Conservation (phyloP, 495 filamentous ascomycete genomes). For the Elaphomyces granulatus region DNA sequence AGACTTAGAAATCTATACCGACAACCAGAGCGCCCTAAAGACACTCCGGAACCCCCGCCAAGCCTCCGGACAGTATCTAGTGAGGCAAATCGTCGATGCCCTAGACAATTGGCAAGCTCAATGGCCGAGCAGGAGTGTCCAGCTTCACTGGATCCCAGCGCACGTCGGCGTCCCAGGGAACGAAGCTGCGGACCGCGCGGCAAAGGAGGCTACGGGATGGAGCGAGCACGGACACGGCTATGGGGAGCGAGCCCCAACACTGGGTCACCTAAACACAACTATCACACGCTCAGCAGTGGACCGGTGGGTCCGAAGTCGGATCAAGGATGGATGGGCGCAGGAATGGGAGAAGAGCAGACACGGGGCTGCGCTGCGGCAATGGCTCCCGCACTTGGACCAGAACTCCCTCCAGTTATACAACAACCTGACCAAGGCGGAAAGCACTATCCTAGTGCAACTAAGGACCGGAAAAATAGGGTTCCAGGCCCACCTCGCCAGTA, state of each 20-base stretch:
- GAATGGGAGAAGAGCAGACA: constrained; percentile 2
- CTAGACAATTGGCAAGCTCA: background rate
- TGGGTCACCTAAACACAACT: background rate
- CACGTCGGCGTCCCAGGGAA: constrained; percentile 8
- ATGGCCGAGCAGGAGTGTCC: background rate
- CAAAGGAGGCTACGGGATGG: background rate
- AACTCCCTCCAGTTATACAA: background rate
- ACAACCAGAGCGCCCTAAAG: constrained; percentile 3
- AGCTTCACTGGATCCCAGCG: constrained; percentile 8
- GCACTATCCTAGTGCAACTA: constrained; percentile 18
- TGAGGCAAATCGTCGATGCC: background rate
- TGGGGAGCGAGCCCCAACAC: background rate
- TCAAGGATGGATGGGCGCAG: constrained; percentile 1
- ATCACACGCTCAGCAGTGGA: constrained; percentile 1
- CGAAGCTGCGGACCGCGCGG: constrained; percentile 8
- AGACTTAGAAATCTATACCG: constrained; percentile 2
- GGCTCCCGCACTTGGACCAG: background rate
- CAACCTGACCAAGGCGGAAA: constrained; percentile 11
- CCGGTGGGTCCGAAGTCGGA: constrained; percentile 2
- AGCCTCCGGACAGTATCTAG: constrained; percentile 1
- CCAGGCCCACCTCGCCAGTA: constrained; percentile 1
- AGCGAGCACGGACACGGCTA: too few relatives aligned
- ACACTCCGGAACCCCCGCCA: constrained; percentile 1
- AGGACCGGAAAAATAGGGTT: constrained; percentile 16
- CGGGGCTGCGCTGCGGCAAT: constrained; percentile 4